Percentiles rank a stretch among this genome's conserved stretches.
Evolutionary conservation across 345 rosid species (phyloP).

Genomic region (Acer negundo): DNA sequence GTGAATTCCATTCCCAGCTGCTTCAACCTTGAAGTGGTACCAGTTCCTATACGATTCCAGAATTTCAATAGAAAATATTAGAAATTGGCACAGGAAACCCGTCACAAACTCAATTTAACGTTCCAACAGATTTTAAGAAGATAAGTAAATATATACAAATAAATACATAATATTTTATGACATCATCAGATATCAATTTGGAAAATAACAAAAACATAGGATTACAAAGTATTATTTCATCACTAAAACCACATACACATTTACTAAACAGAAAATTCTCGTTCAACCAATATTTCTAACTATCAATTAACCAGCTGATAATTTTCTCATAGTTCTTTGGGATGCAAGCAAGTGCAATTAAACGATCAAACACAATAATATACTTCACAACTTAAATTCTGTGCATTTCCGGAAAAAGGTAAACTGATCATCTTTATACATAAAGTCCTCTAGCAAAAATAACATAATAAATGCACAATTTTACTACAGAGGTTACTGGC

Average conservation of each 20-base stretch:
- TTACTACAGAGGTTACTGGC: not conserved
- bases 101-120: constrained; percentile 4
- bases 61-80: constrained; percentile 20
- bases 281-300: not conserved
- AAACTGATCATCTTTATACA: not conserved
- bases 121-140: not conserved
- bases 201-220: not conserved
- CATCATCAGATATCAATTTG: constrained; percentile 3
- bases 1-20: constrained; percentile 99
- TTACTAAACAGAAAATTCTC: not conserved
- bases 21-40: constrained; percentile 87
- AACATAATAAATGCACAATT: not conserved
- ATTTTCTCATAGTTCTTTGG: not conserved
- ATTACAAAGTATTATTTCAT: not conserved
- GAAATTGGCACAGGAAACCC: constrained; percentile 14
- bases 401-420: not conserved
- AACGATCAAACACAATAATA: not conserved
- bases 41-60: constrained; percentile 54
- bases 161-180: not conserved
- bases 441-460: not conserved
- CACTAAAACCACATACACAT: not conserved
- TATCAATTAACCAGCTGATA: not conserved
- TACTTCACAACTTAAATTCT: constrained; percentile 7
- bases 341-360: constrained; percentile 1
- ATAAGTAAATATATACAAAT: not conserved